Evolutionary conservation across 2,329 filamentous ascomycete genomes (phyloP), one percentile per base, ranked within the genome.

Genomic region (Xylaria sp.): DNA sequence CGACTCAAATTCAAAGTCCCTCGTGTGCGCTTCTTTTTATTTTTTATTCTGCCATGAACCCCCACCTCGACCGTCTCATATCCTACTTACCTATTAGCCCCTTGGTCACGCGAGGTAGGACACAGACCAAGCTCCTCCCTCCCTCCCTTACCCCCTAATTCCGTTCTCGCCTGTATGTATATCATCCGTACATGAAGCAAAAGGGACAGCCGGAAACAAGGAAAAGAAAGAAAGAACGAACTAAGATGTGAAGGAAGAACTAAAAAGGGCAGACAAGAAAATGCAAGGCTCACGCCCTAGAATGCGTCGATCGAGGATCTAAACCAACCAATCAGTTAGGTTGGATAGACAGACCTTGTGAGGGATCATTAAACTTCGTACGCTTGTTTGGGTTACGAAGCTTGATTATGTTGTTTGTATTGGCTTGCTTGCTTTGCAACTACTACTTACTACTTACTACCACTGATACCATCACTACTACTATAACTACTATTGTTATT

Each of bases 271-370:
- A 44, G 50, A 31, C 46, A 54, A 39, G 34, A 18, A 58, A 58
- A 61, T 46, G 66, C 52, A 62, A 69, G 62, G 63, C 57, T 66
- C 66, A 66, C 66, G 63, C 63, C 62, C 63, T 44, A 60, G 56
- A 60, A 46, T 48, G 56, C 37, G 48, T 39, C n/a, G 41, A 50
- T 39, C n/a, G 41, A 50, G 23, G 20, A 52, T 5, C 51, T 51
- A 37, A 28, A 28, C 28, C 28, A 28, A 23, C 37, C 31, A 57
- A 57, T 25, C 52, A n/a, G 55, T 9, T 8, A 37, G 34, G 10
- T 37, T 37, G 34, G 34, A 18, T 39, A 39, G 50, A 54, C 15
- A 9, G 50, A n/a, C 25, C 23, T 37, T 48, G 12, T 15, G 37
- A 3, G 37, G 25, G 25, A 48, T 41, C 31, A 31, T 18, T 31